These are phyloP conservation scores for Tubosaeta sp. DNA, from an alignment of 768 basidiomycete genomes.

Conservation along the genomic window DNA sequence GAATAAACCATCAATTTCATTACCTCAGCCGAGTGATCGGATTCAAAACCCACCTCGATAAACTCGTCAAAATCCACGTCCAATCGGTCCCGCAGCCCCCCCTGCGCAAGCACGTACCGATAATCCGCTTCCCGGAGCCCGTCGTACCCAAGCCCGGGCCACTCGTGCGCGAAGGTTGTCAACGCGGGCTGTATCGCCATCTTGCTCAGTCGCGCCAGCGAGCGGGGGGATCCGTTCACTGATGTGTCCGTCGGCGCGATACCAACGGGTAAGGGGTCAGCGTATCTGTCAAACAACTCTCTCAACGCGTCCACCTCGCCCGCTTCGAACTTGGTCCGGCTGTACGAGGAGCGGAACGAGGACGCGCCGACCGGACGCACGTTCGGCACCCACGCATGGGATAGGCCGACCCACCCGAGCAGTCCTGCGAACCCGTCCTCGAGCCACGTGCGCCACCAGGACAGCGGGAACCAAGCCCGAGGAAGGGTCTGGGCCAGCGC, in stretches of 20 bases:
- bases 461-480: too few species aligned
- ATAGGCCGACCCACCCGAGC: conserved; percentile 20
- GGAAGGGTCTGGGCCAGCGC: conserved; percentile 4
- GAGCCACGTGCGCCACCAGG: conserved; percentile 14
- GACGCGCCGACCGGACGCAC: neutral
- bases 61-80: conserved; percentile 81
- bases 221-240: neutral
- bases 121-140: conserved; percentile 58
- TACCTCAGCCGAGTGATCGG: too few species aligned
- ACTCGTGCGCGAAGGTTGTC: conserved; percentile 36
- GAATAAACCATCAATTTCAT: neutral
- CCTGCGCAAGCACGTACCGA: conserved; percentile 71
- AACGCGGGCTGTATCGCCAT: conserved; percentile 41
- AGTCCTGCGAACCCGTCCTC: conserved; percentile 11
- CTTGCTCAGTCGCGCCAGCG: conserved; percentile 33
- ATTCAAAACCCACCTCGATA: conserved; percentile 59
- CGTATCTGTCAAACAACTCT: conserved; percentile 30
- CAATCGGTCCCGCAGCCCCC: conserved; percentile 55
- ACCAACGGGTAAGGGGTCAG: neutral
- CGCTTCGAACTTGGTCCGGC: conserved; percentile 51
- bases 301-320: conserved; percentile 44
- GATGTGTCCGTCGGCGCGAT: neutral
- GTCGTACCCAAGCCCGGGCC: conserved; percentile 48
- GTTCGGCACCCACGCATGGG: neutral
- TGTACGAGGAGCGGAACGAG: conserved; percentile 32